Evolutionary conservation across 1,284 basidiomycete genomes (phyloP), one percentile per base, ranked within the genome.

Genomic region (Heterobasidion parviporum): DNA sequence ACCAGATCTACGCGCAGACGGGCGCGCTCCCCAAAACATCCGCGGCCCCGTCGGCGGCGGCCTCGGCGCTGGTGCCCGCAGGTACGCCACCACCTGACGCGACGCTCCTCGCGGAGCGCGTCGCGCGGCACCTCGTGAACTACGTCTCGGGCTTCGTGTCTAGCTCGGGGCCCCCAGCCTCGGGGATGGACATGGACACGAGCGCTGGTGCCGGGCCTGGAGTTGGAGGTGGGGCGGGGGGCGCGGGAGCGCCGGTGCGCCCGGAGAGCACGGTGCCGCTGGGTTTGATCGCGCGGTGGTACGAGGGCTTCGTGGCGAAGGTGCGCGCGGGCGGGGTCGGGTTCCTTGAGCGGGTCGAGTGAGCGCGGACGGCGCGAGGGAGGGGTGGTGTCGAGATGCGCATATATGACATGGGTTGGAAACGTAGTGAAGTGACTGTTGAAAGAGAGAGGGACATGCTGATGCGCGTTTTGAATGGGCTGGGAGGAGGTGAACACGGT

Each of bases 41-140:
- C 26, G 26, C 26, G 26, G 26, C 26, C 26, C 76, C 76, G 14
- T 44, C 41, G 16, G 3, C 41, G 16, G 1, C 41, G 16, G 3
- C 14, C 16, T 44, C 41, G 14, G 6, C 41, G 41, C 71, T 71
- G 2, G 61, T 72, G 6, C 54, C 59, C 41, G 53, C 59, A 44
- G 16, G 41, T n/a, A n/a, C n/a, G n/a, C n/a, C 56, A 14, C 52
- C 41, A 38, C 61, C 67, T 36, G 77, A 81, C 57, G 67, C 74
- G 7, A 70, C 67, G 32, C 55, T 67, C 6, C 61, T 83, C 26
- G 88, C 87, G 1, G 84, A 90, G 67, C 73, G 77, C 38, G 79
- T 91, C 54, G 83, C 85, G 32, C 84, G 82, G 63, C 81, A 94
- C 69, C 72, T 95, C 48, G 84, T 94, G 74, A 92, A 93, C 66